Percentiles rank a stretch among this genome's conserved stretches.
Conservation (phyloP, 768 basidiomycete genomes). For the Boletus rubroflammeus region DNA sequence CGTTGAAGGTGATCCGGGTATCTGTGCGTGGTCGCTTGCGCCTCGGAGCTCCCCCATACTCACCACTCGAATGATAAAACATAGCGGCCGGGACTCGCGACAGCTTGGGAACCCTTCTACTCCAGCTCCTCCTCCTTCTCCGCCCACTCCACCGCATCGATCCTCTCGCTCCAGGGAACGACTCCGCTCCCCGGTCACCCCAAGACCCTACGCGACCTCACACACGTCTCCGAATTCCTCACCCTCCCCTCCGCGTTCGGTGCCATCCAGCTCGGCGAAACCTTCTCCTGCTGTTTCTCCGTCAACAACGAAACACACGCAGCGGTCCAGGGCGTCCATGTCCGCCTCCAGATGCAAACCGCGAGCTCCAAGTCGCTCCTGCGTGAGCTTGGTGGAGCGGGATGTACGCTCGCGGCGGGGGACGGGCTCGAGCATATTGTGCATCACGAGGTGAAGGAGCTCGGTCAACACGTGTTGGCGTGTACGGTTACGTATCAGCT, state of each 20-base stretch:
- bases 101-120: slow-evolving; percentile 84
- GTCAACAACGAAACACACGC: slow-evolving; percentile 74
- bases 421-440: slow-evolving; percentile 67
- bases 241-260: slow-evolving; percentile 83
- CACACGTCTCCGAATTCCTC: slow-evolving; percentile 73
- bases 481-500: slow-evolving; percentile 83
- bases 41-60: background rate
- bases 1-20: slow-evolving; percentile 84
- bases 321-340: slow-evolving; percentile 57
- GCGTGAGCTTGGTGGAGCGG: slow-evolving; percentile 59
- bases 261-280: slow-evolving; percentile 84
- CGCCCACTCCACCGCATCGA: slow-evolving; percentile 73
- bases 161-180: slow-evolving; percentile 72
- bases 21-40: slow-evolving; percentile 55
- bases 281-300: slow-evolving; percentile 77
- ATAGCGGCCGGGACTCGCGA: slow-evolving; percentile 71
- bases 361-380: slow-evolving; percentile 58
- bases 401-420: slow-evolving; percentile 46
- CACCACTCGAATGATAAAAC: slow-evolving; percentile 3
- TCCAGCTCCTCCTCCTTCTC: slow-evolving; percentile 80
- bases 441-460: slow-evolving; percentile 88
- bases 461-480: slow-evolving; percentile 86
- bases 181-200: slow-evolving; percentile 70
- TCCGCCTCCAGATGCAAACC: slow-evolving; percentile 87
- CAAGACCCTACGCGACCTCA: slow-evolving; percentile 80